Conservation (phyloP, 306 rosid genomes). For the Glycyrrhiza uralensis region DNA sequence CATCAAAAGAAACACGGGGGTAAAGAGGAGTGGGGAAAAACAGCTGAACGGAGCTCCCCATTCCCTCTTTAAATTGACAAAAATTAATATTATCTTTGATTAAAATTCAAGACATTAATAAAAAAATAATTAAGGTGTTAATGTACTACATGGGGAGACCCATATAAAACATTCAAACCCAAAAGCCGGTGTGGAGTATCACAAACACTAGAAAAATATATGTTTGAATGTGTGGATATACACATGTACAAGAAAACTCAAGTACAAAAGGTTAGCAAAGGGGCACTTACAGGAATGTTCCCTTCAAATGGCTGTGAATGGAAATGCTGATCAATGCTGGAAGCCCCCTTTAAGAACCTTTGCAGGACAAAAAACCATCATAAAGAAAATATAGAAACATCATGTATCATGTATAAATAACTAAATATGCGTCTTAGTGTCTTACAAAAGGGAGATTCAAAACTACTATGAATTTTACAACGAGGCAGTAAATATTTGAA, state of each 20-base stretch:
- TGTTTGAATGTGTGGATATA: neutral
- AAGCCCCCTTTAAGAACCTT: slow-evolving; percentile 93
- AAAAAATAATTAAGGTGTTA: no score
- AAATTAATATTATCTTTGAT: no score
- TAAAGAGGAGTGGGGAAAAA: no score
- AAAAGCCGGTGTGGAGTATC: no score
- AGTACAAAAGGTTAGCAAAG: neutral
- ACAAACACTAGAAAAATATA: slow-evolving; percentile 6
- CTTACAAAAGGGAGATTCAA: neutral
- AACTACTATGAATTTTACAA: neutral
- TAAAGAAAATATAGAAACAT: neutral
- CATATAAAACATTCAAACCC: no score
- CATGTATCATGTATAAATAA: neutral
- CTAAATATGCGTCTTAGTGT: neutral
- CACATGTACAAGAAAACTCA: neutral
- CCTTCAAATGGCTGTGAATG: slow-evolving; percentile 62
- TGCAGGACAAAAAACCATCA: slow-evolving; percentile 13
- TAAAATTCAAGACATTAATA: no score
- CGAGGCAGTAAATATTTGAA: neutral
- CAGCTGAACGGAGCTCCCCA: no score
- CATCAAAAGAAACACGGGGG: no score
- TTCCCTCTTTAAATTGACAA: no score
- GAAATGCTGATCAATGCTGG: slow-evolving; percentile 82
- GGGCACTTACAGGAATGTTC: slow-evolving; percentile 60
- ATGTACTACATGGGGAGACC: no score